A percentile compares a stretch with the other conserved stretches of the same genome.
phyloP scores from a whole-genome alignment of 192 early-diverging fungal genomes.

The Coemansia sp. region DNA sequence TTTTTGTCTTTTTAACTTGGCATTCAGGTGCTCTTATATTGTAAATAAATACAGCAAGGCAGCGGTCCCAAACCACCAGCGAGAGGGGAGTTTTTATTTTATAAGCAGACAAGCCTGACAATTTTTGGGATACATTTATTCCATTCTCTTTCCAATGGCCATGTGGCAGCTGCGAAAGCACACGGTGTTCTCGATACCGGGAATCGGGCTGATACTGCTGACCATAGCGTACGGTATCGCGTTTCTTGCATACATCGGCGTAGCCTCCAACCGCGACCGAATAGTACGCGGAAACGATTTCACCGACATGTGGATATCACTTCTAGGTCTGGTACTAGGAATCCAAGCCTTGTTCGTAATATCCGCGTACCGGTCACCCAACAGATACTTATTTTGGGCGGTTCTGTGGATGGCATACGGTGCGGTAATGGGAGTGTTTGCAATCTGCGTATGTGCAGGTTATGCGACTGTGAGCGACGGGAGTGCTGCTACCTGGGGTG shows the following conservation, averaged over 20 bases:
- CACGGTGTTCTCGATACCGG: constrained; percentile 52
- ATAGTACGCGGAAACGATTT: constrained; percentile 47
- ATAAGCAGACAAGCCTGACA: not conserved
- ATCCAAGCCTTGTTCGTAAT: constrained; percentile 55
- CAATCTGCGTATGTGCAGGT: constrained; percentile 36
- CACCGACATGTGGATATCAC: constrained; percentile 48
- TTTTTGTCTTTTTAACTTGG: no score
- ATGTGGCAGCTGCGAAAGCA: constrained; percentile 54
- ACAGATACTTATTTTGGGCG: constrained; percentile 49
- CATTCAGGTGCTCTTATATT: no score
- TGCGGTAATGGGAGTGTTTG: constrained; percentile 25
- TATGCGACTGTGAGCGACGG: constrained; percentile 28
- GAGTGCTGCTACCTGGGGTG: constrained; percentile 39
- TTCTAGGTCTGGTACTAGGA: constrained; percentile 35
- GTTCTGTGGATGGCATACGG: constrained; percentile 52
- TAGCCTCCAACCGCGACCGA: constrained; percentile 29
- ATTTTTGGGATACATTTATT: constrained; percentile 1
- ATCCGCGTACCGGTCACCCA: constrained; percentile 49
- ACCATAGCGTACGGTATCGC: constrained; percentile 35
- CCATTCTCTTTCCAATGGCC: not conserved
- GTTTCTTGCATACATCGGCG: constrained; percentile 50
- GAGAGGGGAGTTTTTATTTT: no score
- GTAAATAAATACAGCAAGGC: no score
- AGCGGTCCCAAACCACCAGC: no score
- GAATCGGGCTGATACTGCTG: constrained; percentile 35